Percentiles rank a stretch among this genome's conserved stretches.
These are phyloP conservation scores for Helianthus annuus DNA, from an alignment of 129 eudicot genomes.

Conservation along the genomic window HanXRQr2.0-SUNRISE NC_035438.2:20237201-20237700, in stretches of 20 bases:
- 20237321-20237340: constrained; percentile 22
- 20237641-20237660: not conserved
- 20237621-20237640: not conserved
- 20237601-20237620: constrained; percentile 9
- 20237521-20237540: constrained; percentile 16
- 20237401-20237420: not conserved
- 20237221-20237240: not conserved
- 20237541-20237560: not conserved
- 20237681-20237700: not conserved
- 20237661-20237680: not conserved
- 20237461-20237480: constrained; percentile 35
- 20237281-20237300: constrained; percentile 12
- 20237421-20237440: constrained; percentile 30
- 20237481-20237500: constrained; percentile 34
- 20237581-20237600: not conserved
- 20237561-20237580: not conserved
- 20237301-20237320: constrained; percentile 13
- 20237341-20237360: not conserved
- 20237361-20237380: too few relatives aligned
- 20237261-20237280: not conserved
- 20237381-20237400: too few relatives aligned
- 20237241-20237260: constrained; percentile 23
- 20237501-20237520: constrained; percentile 40
- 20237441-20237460: constrained; percentile 41
- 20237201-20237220: too few relatives aligned